Evolutionary conservation across 768 basidiomycete genomes (phyloP).

Genomic region (Lyophyllum decastes): DNA sequence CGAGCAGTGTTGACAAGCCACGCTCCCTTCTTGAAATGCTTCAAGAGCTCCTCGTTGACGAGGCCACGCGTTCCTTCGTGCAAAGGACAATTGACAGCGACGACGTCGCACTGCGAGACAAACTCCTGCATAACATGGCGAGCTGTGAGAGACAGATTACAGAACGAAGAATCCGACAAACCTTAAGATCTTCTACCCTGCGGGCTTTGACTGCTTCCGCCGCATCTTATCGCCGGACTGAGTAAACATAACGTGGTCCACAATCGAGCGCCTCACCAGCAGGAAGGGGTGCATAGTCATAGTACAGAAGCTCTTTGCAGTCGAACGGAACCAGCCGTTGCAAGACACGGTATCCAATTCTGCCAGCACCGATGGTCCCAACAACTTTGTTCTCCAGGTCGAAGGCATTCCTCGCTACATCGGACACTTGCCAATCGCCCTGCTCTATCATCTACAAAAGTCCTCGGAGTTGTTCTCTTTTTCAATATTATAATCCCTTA

Average conservation of each 20-base stretch:
- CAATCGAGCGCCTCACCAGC: constrained; percentile 38
- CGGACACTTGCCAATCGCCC: constrained; percentile 87
- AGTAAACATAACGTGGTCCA: neutral
- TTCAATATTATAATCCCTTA: constrained; percentile 23
- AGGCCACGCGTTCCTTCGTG: constrained; percentile 84
- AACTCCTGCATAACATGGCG: constrained; percentile 21
- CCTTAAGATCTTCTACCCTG: constrained; percentile 79
- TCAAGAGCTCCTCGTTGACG: constrained; percentile 78
- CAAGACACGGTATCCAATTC: constrained; percentile 85
- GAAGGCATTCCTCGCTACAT: constrained; percentile 79
- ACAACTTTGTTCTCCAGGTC: constrained; percentile 92
- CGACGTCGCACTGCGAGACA: constrained; percentile 63
- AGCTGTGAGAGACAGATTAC: neutral
- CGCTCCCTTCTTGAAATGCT: constrained; percentile 89
- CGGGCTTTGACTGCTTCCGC: constrained; percentile 67
- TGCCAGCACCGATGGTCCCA: constrained; percentile 82
- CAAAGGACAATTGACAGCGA: constrained; percentile 87
- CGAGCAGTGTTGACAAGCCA: constrained; percentile 95
- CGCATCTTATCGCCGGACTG: constrained; percentile 43
- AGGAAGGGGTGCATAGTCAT: constrained; percentile 78
- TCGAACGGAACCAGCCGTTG: constrained; percentile 82
- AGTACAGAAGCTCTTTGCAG: constrained; percentile 90
- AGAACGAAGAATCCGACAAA: constrained; percentile 29
- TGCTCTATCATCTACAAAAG: constrained; percentile 68
- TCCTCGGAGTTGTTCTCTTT: neutral